Evolutionary conservation across 2,329 filamentous ascomycete species (phyloP).

Genomic region (Colletotrichum tropicicola): DNA sequence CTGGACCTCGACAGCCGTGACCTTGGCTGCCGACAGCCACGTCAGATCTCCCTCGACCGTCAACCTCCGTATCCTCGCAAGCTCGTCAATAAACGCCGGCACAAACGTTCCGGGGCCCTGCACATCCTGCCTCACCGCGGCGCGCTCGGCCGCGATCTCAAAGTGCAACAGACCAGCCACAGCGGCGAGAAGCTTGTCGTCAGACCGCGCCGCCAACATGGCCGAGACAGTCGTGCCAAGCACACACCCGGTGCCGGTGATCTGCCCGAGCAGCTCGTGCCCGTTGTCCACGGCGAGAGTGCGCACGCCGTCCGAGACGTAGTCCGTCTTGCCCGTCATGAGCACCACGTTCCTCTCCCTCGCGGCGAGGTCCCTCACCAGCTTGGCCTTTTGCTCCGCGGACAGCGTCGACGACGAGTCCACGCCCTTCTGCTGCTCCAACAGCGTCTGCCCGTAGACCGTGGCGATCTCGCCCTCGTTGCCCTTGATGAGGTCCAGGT

Average conservation of each 20-base stretch:
- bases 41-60: conserved; percentile 54
- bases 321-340: conserved; percentile 83
- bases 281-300: conserved; percentile 80
- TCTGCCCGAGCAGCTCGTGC: conserved; percentile 72
- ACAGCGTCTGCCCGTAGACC: conserved; percentile 65
- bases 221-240: conserved; percentile 84
- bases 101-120: conserved; percentile 88
- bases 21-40: conserved; percentile 63
- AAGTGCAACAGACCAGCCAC: conserved; percentile 80
- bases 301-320: conserved; percentile 77
- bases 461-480: conserved; percentile 90
- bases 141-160: conserved; percentile 76
- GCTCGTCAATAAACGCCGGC: conserved; percentile 82
- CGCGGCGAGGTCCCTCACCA: conserved; percentile 74
- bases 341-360: conserved; percentile 78
- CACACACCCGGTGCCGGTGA: conserved; percentile 87
- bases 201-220: conserved; percentile 70
- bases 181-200: conserved; percentile 76
- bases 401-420: conserved; percentile 71
- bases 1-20: conserved; percentile 48
- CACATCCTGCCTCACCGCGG: conserved; percentile 72
- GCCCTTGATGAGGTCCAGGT: conserved; percentile 91
- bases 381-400: conserved; percentile 57
- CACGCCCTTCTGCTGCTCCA: conserved; percentile 80
- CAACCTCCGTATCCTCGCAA: conserved; percentile 59